These are phyloP conservation scores for Chenopodium formosanum DNA, from an alignment of 148 eudicot genomes.

Conservation along the genomic window DNA sequence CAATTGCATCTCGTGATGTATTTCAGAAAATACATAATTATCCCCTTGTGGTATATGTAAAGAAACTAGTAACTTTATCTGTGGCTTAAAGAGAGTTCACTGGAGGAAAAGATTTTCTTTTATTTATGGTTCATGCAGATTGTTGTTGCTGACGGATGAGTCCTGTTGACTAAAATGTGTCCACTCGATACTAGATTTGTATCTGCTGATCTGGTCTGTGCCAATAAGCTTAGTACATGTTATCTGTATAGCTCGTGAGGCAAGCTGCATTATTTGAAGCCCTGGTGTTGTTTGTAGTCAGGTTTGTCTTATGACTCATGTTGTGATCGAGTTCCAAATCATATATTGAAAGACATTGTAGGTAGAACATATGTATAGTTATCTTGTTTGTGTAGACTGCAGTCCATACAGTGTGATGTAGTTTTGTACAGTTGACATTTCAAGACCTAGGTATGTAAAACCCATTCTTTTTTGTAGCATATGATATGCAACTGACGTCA, in stretches of 20 bases:
- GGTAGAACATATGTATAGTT: not conserved
- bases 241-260: not conserved
- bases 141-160: not conserved
- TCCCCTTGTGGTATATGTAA: not conserved
- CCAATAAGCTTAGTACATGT: not conserved
- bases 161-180: not conserved
- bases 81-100: not conserved
- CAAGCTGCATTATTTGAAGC: too few species aligned
- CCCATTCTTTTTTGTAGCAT: not conserved
- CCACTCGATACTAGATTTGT: not conserved
- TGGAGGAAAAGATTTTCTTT: not conserved
- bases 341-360: not conserved
- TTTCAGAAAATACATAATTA: not conserved
- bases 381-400: not conserved
- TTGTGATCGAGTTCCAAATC: constrained; percentile 7
- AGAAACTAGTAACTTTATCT: not conserved
- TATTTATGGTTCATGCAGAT: constrained; percentile 1
- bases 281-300: not conserved
- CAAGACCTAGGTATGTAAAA: not conserved
- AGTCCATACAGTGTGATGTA: not conserved
- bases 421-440: not conserved
- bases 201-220: not conserved
- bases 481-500: too few species aligned
- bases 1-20: constrained; percentile 1
- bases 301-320: constrained; percentile 2